Base-by-base conservation (phyloP, 106 monocot species). In the Allium cepa region DNA sequence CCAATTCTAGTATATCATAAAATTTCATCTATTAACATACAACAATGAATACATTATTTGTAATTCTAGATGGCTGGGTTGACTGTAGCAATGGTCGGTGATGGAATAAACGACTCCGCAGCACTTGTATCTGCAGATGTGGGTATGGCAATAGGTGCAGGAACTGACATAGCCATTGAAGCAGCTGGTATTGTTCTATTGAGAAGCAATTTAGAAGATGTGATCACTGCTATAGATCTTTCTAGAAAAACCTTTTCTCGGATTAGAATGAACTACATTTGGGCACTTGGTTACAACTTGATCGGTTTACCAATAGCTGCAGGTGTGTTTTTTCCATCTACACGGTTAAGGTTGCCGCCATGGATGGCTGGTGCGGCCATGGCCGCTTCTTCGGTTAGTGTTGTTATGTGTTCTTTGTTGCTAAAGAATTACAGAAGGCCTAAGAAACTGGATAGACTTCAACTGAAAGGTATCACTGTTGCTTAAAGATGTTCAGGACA, bases 231-330 rank as follows among this genome's bases (percentile, higher is more conserved):
- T 18, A 88, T 95, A 11, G 94, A 95, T 79, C 81, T 95, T 49
- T 95, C 94, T 8, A 75, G 88, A 57, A 95, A 85, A 67, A 88
- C 94, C 10, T 88, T 95, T 57, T 81, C 80, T 26, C 69, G 91
- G 16, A 95, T 95, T 61, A 84, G 85, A 46, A 67, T 81, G 82
- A 94, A 94, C 49, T 94, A 94, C 63, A 70, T 94, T 8, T 94
- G 94, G 94, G 94, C 94, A n/a, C 79, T 91, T 22, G 91, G 85
- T 46, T 94, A 94, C 70, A 94, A 94, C 75, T 78, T 94, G 66
- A 80, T 94, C 27, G 82, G 94, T 47, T 87, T 94, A 72, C 90
- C 94, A 0, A 77, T 94, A 69, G 94, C 94, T 26, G 90, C 90
- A 3, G 94, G 94, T 8, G 87, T 50, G 11, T 79, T 94, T 13